A percentile compares a stretch with the other conserved stretches of the same genome.
Evolutionary conservation across 148 eudicot species (phyloP).

Genomic region (Silene conica): DNA sequence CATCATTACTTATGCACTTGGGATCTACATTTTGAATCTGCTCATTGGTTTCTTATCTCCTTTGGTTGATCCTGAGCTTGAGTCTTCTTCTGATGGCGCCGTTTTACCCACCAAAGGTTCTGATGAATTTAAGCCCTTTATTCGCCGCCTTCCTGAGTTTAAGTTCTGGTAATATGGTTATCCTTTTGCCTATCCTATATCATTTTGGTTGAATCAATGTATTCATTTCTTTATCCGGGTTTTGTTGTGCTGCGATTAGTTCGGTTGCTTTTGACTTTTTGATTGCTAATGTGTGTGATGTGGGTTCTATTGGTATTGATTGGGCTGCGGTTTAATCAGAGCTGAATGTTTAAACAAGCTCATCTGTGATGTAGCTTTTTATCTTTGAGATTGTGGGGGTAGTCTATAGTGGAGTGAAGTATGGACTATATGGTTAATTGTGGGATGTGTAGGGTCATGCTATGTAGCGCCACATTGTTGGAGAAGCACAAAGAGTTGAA

Average conservation of each 20-base stretch:
- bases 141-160: constrained; percentile 85
- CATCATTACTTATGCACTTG: constrained; percentile 65
- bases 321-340: neutral
- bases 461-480: neutral
- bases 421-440: neutral
- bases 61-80: constrained; percentile 79
- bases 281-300: neutral
- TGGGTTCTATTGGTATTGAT: neutral
- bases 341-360: neutral
- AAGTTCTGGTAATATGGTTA: constrained; percentile 57
- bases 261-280: constrained; percentile 2
- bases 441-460: neutral
- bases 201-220: neutral
- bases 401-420: neutral
- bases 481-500: neutral
- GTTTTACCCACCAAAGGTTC: constrained; percentile 78
- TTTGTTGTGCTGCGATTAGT: constrained; percentile 9
- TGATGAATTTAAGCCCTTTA: constrained; percentile 86
- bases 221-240: neutral
- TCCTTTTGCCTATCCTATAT: neutral
- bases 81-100: constrained; percentile 60
- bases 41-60: constrained; percentile 79
- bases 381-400: constrained; percentile 2
- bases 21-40: constrained; percentile 71
- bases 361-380: neutral